Conservation (phyloP, 176 grass and related monocot species). For the Paspalum notatum region DNA sequence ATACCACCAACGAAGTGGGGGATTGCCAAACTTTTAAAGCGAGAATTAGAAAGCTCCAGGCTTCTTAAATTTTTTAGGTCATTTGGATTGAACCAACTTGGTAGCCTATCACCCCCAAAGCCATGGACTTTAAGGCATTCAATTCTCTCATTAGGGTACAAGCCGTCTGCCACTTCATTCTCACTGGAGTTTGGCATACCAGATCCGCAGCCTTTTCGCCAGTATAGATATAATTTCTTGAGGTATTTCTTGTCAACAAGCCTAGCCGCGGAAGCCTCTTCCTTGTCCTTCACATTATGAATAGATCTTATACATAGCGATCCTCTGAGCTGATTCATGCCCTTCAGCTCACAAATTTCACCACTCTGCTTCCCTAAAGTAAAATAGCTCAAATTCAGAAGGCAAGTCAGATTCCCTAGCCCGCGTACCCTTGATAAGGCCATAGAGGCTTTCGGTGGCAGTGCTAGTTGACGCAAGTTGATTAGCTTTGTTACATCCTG, state of each 20-base stretch:
- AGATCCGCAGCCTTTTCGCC: not conserved
- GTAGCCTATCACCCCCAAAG: not conserved
- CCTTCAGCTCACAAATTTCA: conserved; percentile 33
- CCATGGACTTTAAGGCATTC: not conserved
- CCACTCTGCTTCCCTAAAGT: conserved; percentile 9
- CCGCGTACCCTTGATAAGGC: conserved; percentile 25
- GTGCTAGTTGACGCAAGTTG: not conserved
- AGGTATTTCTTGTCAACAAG: conserved; percentile 47
- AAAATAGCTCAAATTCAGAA: conserved; percentile 32
- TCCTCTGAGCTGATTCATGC: conserved; percentile 43
- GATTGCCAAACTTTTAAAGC: not conserved
- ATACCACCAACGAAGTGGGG: not conserved
- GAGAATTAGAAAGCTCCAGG: not conserved
- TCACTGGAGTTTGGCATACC: not conserved
- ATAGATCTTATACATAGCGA: conserved; percentile 11
- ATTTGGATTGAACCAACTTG: conserved; percentile 29
- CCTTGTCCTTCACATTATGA: not conserved
- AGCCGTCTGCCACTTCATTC: not conserved
- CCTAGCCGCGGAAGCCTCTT: conserved; percentile 32
- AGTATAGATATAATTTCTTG: conserved; percentile 20
- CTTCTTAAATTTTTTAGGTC: not conserved
- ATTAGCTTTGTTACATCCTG: not conserved
- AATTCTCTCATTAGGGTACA: not conserved
- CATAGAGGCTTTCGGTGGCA: not conserved
- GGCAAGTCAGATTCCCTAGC: conserved; percentile 47